These are phyloP conservation scores for Alternaria arbusti DNA, from an alignment of 2,329 filamentous ascomycete genomes.

Conservation along the genomic window DNA sequence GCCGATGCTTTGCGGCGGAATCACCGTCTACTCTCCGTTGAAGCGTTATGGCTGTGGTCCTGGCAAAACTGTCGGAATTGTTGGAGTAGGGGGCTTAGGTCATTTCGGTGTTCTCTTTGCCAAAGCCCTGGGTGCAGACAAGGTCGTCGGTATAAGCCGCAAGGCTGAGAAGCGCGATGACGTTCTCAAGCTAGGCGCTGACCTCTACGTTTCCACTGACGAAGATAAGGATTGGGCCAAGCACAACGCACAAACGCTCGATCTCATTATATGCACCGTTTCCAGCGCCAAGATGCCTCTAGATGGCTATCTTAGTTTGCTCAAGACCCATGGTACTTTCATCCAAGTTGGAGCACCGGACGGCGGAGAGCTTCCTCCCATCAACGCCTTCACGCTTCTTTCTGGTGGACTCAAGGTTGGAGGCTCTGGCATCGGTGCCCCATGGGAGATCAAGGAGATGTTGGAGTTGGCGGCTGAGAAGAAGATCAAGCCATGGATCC, in stretches of 20 bases:
- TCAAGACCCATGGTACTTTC: slow-evolving; percentile 65
- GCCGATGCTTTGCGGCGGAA: slow-evolving; percentile 82
- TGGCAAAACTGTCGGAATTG: slow-evolving; percentile 77
- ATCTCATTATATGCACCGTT: slow-evolving; percentile 66
- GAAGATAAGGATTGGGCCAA: slow-evolving; percentile 65
- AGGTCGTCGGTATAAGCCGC: slow-evolving; percentile 69
- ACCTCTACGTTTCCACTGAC: slow-evolving; percentile 66
- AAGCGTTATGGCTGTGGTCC: slow-evolving; percentile 75
- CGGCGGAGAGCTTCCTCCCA: slow-evolving; percentile 50
- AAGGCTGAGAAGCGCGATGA: slow-evolving; percentile 66
- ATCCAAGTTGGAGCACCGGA: slow-evolving; percentile 64
- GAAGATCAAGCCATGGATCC: slow-evolving; percentile 66
- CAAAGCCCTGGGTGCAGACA: slow-evolving; percentile 72
- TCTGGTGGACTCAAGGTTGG: slow-evolving; percentile 28
- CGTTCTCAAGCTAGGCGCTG: slow-evolving; percentile 64
- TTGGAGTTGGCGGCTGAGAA: slow-evolving; percentile 65
- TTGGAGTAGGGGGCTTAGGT: slow-evolving; percentile 75
- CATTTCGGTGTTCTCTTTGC: slow-evolving; percentile 76
- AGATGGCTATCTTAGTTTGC: slow-evolving; percentile 64
- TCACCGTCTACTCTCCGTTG: slow-evolving; percentile 79
- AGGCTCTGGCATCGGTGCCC: slow-evolving; percentile 32
- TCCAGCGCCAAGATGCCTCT: slow-evolving; percentile 60
- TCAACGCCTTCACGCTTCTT: slow-evolving; percentile 62
- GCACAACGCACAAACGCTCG: slow-evolving; percentile 59
- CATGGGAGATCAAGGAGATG: slow-evolving; percentile 45